Conservation (phyloP, 345 rosid genomes). For the Triadica sebifera region DNA sequence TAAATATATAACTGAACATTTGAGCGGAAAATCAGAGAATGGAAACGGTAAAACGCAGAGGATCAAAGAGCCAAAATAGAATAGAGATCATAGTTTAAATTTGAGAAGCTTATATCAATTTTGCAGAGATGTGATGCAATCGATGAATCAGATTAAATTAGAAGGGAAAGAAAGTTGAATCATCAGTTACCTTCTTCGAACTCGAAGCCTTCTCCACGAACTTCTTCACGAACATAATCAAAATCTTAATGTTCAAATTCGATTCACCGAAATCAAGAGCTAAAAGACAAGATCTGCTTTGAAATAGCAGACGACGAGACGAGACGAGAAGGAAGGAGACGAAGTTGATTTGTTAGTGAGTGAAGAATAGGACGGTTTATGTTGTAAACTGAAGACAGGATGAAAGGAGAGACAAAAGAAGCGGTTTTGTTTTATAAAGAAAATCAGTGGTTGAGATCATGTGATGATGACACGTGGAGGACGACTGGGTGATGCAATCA, state of each 20-base stretch:
- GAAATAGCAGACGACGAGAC: slow-evolving; percentile 26
- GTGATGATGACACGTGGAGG: slow-evolving; percentile 39
- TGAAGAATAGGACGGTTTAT: background rate
- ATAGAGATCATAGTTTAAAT: background rate
- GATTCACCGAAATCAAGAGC: background rate
- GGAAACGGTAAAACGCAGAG: background rate
- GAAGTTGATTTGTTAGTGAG: slow-evolving; percentile 3
- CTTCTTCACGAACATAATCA: slow-evolving; percentile 53
- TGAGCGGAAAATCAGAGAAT: background rate
- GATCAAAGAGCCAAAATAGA: background rate
- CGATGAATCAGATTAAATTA: background rate
- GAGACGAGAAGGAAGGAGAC: no score
- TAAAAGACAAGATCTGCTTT: slow-evolving; percentile 17
- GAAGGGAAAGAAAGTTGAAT: background rate
- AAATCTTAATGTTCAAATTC: background rate
- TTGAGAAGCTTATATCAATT: background rate
- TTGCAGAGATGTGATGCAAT: background rate
- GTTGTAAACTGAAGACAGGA: slow-evolving; percentile 29
- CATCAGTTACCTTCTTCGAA: slow-evolving; percentile 33
- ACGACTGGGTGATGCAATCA: slow-evolving; percentile 25
- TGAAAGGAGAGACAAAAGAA: slow-evolving; percentile 4
- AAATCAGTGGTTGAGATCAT: background rate
- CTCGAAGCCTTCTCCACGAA: slow-evolving; percentile 70
- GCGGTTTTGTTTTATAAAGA: slow-evolving; percentile 14
- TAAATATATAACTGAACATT: background rate